Base-by-base conservation (phyloP, 2,329 filamentous ascomycete genomes). In the Pseudogymnoascus sp. region DNA sequence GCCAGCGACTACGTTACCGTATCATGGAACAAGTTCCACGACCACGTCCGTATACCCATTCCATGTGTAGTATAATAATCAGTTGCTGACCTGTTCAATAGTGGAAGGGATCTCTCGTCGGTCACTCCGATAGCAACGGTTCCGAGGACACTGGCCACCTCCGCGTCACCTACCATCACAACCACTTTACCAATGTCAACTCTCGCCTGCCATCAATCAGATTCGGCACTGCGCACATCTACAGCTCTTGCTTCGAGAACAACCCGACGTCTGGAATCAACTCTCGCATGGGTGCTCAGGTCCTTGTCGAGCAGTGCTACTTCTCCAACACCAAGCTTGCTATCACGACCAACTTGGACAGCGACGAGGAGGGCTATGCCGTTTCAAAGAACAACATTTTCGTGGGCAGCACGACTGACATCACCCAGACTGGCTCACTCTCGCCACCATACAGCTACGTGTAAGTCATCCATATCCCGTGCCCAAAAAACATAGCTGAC, bases 201-300 rank as follows among this genome's bases (percentile, higher is more conserved):
- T 68, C 62, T 35, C 61, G 63, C 62, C 78, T 76, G 1, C 87
- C 87, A 3, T 84, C 81, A 2, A 72, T 88, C 72, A 84, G 86
- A 68, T 89, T 89, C 76, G 87, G 86, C 35, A 88, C 83, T 41
- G 84, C 77, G 10, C 87, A 89, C 75, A 72, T 84, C 68, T 84
- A 81, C 78, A 86, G 84, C 78, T 79, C 76, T 70, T 80, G 77
- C 73, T 77, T 77, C 71, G 46, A 53, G 46, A 73, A 75, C 68
- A 69, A 79, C 67, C 72, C 75, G 60, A 76, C 73, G 56, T 79
- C 81, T 46, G 82, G 79, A 59, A 79, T 86, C 76, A 85, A 85
- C 76, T 80, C 82, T 60, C 81, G 82, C 62, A 76, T 80, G 69
- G 80, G 79, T 11, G 82, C 84, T n/a, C 78, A 85, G 71, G 75